Base-by-base conservation (phyloP, 129 eudicot genomes). In the Flaveria robusta region DNA sequence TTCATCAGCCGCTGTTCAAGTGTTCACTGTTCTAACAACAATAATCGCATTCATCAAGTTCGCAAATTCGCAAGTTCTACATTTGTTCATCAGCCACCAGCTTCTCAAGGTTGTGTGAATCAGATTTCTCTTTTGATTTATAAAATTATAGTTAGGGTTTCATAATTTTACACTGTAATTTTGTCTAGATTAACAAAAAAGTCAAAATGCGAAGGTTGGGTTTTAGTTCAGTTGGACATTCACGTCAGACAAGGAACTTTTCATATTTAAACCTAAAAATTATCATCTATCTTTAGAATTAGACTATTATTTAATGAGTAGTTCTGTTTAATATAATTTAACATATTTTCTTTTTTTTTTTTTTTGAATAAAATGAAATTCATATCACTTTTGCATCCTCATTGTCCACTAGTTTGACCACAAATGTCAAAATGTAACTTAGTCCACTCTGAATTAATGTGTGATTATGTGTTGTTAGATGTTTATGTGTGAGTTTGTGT, bases 171-270 rank as follows among this genome's bases (percentile, higher is more conserved):
- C 26, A 16, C 13, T 4, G 20, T 29, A 67, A 29, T 13, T 69
- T 24, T 26, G 7, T 13, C 42, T 74, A 43, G 59, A 59, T 43
- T 59, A 9, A 73, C 77, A 34, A 54, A 47, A 49, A 49, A 9
- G 46, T 41, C 39, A 63, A 63, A n/a, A 29, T 63, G 45, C 74
- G 84, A n/a, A 80, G 73, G 81, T 80, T 3, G 34, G 3, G 47
- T 34, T 47, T 1, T 9, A 10, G 45, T 49, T 70, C 22, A 26
- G 27, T 29, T 4, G 4, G 34, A 4, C 34, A 29, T 29, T 29
- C 4, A 3, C 34, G 0, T 29, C 34, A n/a, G 26, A 9, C 16
- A 70, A 47, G 43, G 27, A 37, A 49, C 1, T n/a, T 24, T 47
- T 26, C 10, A 6, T 47, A 15, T 26, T 14, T 70, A 16, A 27